Evolutionary conservation across 2,329 filamentous ascomycete species (phyloP).

Genomic region (Curvularia eragrostidis): DNA sequence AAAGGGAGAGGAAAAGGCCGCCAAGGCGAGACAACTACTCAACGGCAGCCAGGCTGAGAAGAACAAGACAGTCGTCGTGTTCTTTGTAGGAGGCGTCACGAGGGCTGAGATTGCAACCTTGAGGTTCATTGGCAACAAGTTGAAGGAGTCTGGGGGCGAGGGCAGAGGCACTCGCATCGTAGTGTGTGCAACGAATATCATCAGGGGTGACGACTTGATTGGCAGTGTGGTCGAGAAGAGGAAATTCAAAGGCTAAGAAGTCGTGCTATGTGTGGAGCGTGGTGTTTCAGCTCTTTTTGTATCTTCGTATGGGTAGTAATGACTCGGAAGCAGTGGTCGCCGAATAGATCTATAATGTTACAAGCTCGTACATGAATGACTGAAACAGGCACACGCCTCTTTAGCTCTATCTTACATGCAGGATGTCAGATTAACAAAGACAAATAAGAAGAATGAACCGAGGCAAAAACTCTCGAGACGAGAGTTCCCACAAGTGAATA

Average conservation of each 20-base stretch:
- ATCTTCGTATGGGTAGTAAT: neutral
- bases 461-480: too few species aligned
- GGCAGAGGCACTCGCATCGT: constrained; percentile 76
- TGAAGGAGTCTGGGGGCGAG: constrained; percentile 71
- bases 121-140: constrained; percentile 65
- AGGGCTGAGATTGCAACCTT: constrained; percentile 95
- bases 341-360: neutral
- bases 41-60: constrained; percentile 64
- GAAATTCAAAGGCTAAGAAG: constrained; percentile 32
- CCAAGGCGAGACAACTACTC: constrained; percentile 82
- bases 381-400: too few species aligned
- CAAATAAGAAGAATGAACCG: too few species aligned
- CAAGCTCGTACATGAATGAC: neutral
- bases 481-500: too few species aligned
- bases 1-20: constrained; percentile 89
- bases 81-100: constrained; percentile 95
- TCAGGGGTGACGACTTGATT: constrained; percentile 90
- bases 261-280: neutral
- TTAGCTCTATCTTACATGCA: neutral
- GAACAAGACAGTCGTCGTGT: constrained; percentile 89
- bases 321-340: neutral
- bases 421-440: too few species aligned
- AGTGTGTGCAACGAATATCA: constrained; percentile 89
- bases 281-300: neutral
- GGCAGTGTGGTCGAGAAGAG: constrained; percentile 79